These are phyloP conservation scores for Phytopythium mirpurense DNA, from an alignment of 352 stramenopile genomes.

Conservation along the genomic window DNA sequence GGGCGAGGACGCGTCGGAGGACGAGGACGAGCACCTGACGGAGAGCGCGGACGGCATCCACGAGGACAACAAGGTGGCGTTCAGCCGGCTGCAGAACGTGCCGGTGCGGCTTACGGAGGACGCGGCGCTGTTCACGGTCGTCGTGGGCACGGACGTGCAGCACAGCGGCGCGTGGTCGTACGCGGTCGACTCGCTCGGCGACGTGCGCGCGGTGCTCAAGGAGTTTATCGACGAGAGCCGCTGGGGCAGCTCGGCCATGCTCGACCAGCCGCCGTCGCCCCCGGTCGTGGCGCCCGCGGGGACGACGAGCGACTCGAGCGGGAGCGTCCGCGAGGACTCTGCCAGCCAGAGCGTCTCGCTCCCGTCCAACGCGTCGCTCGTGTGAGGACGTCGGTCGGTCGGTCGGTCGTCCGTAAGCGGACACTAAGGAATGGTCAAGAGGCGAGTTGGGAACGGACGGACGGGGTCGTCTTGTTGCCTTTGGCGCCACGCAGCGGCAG, in stretches of 20 bases:
- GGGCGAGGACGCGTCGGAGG: conserved; percentile 13
- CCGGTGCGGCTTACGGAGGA: conserved; percentile 59
- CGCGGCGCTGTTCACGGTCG: conserved; percentile 64
- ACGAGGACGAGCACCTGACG: conserved; percentile 43
- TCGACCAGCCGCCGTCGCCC: background rate
- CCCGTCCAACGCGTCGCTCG: conserved; percentile 1
- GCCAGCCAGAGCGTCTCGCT: background rate
- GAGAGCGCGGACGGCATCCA: conserved; percentile 29
- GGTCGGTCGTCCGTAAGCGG: too few species aligned
- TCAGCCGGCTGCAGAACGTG: conserved; percentile 72
- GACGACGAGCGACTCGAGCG: background rate
- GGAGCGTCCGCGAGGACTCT: background rate
- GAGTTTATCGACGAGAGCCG: conserved; percentile 62
- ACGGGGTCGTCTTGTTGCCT: background rate
- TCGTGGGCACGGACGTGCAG: conserved; percentile 60
- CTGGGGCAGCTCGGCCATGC: conserved; percentile 13
- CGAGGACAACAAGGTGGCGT: conserved; percentile 75
- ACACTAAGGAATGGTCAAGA: too few species aligned
- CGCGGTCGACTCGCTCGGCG: conserved; percentile 57
- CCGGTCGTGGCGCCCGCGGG: background rate
- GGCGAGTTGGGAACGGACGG: background rate
- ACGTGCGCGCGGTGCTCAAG: conserved; percentile 67
- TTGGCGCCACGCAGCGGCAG: background rate
- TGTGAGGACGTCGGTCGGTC: background rate
- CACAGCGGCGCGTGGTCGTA: conserved; percentile 58